Percentiles rank a stretch among this genome's conserved stretches.
Evolutionary conservation across 1,284 basidiomycete genomes (phyloP).

Genomic region (Rhodotorula mucilaginosa): DNA sequence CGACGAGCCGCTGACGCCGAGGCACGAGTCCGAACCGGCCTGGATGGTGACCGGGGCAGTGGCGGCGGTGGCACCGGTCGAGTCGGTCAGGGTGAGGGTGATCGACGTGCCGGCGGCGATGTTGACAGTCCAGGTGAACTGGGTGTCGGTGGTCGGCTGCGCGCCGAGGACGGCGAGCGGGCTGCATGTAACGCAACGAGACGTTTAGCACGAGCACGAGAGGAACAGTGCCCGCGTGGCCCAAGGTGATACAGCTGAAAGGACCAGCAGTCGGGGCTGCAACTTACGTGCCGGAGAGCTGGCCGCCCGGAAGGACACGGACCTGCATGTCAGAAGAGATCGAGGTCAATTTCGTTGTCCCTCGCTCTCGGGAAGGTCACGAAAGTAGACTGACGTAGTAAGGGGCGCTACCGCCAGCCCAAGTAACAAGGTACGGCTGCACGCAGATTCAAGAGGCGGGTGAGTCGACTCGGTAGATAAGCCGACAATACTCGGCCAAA

Average conservation of each 20-base stretch:
- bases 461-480: not conserved
- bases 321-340: not conserved
- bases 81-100: slow-evolving; percentile 46
- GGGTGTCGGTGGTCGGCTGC: slow-evolving; percentile 8
- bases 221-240: no score
- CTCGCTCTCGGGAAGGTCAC: not conserved
- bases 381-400: slow-evolving; percentile 23
- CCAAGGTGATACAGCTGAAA: not conserved
- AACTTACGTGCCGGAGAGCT: slow-evolving; percentile 16
- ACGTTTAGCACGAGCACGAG: not conserved
- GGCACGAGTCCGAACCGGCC: not conserved
- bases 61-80: slow-evolving; percentile 31
- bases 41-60: slow-evolving; percentile 18
- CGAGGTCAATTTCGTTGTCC: not conserved
- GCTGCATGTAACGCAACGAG: not conserved
- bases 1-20: slow-evolving; percentile 1
- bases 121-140: slow-evolving; percentile 45
- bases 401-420: slow-evolving; percentile 33
- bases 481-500: no score
- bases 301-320: slow-evolving; percentile 30
- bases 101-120: slow-evolving; percentile 45
- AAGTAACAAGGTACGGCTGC: slow-evolving; percentile 21
- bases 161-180: slow-evolving; percentile 15
- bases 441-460: not conserved
- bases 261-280: not conserved